Evolutionary conservation across 2,329 filamentous ascomycete species (phyloP), one percentile per base, ranked within the genome.

Genomic region (Ambrosiella beaveri): DNA sequence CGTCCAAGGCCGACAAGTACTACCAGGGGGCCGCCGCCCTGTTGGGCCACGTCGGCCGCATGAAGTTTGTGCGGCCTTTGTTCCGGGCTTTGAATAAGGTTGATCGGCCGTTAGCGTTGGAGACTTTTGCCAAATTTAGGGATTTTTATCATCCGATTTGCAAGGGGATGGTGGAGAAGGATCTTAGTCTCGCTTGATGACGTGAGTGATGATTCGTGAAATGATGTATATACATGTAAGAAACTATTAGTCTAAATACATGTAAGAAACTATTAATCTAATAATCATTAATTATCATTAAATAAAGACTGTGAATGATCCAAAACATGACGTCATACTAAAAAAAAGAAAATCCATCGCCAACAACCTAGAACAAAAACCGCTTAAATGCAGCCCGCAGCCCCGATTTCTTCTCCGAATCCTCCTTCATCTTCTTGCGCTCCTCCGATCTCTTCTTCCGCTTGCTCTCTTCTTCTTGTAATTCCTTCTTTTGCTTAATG

Each of bases 81-180:
- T 96, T 85, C 72, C 78, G 85, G 61, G 78, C 80, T 54, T 72
- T 98, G 63, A 84, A 85, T 65, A 81, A 82, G 68, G 80, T 86
- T 44, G 84, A 96, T 71, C 75, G 80, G 52, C 73, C 81, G 35
- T 70, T 95, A 65, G 91, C 93, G 0, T 70, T 91, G 57, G 74
- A 81, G 68, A 95, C 90, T 0, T 96, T 95, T 71, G 79, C 86
- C 71, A 85, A 85, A 77, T 85, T 95, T 68, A 86, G 79, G 70
- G 84, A 89, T 62, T 97, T 97, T 67, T 98, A 97, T 68, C 91
- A 97, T 67, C 93, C 93, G 1, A 96, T 97, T 64, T 96, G 90
- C 68, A 80, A 81, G 61, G 80, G 75, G 7, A 86, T 95, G 81
- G 82, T 94, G 2, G 86, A 88, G 71, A 96, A 95, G 76, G 86